Evolutionary conservation across 106 monocot genomes (phyloP), one percentile per base, ranked within the genome.

Genomic region (Cymbidium sinense): DNA sequence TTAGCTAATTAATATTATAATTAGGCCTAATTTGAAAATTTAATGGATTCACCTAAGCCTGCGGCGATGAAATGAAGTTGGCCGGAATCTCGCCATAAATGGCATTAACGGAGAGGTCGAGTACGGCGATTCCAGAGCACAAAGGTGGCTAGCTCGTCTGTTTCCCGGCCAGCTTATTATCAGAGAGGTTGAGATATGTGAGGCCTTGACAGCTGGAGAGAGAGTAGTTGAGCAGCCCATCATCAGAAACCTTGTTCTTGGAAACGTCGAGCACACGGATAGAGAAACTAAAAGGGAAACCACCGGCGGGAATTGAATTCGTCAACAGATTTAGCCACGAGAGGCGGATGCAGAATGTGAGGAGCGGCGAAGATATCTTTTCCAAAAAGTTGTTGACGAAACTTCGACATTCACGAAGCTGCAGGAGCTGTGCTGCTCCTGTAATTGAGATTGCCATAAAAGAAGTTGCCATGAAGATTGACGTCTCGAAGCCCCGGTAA

Each of bases 51-150:
- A 95, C 11, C 30, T 80, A 80, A 3, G 76, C 36, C 31, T 87
- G 89, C 69, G 77, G 43, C 37, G 28, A 51, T 10, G 80, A 64
- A 7, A 89, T 36, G 69, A 95, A 85, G 23, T 64, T 79, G 7
- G 75, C n/a, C 11, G 94, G 89, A 34, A 91, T 76, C 64, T 69
- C 79, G 2, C 80, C 91, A 13, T 87, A 87, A 31, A 95, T 77
- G 12, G 87, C 61, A 71, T 95, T 92, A 67, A 85, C 79, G 70
- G 93, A 88, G 10, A 90, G 65, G 74, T 93, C 90, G 6, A 93
- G 79, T 0, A 83, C 77, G 11, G 43, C 72, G 36, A 91, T 77
- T 4, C 78, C 82, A 17, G 29, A 5, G 37, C 86, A 87, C 7
- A 37, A 36, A 23, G 79, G 29, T 12, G 79, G 25, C 36, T 35